Base-by-base conservation (phyloP, 2,329 filamentous ascomycete genomes). In the Pseudogymnoascus sp. region DNA sequence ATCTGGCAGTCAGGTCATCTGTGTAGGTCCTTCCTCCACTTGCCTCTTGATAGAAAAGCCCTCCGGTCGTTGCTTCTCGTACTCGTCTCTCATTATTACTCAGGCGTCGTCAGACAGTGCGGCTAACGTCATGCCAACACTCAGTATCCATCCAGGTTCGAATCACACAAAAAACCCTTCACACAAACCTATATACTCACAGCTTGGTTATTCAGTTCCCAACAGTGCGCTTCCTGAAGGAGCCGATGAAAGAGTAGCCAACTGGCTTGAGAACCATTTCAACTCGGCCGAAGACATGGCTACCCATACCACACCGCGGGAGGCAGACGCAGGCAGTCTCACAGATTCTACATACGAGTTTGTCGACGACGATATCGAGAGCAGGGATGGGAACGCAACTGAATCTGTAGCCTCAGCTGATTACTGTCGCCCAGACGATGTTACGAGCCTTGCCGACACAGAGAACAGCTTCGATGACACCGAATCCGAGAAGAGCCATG, bases 391-490 rank as follows among this genome's bases (percentile, higher is more conserved):
- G 66, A 69, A 70, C 67, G 66, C 68, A 39, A 73, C 72, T 6
- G 71, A 73, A 41, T 74, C 72, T 31, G 65, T 74, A 59, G 71
- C 71, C 39, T 74, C 72, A 3, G 71, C 71, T 14, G 72, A 73
- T 59, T 71, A 70, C 60, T 68, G 68, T 63, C 68, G 69, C 60
- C 68, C 68, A 59, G 73, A 74, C 43, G 72, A 74, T 62, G 66
- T 74, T 65, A 68, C 69, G 10, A 74, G 72, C 63, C 66, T 74
- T 33, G 71, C 71, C 61, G 72, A 72, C 61, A 74, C 72, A 16
- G 72, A 74, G 45, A 63, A 66, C 14, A 72, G 69, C 59, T 69
- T 64, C 7, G 72, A 73, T 10, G 70, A 72, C n/a, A 72, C 69
- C 33, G 70, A 65, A 35, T 71, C 70, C 35, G 71, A 72, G 33